A percentile compares a stretch with the other conserved stretches of the same genome.
These are phyloP conservation scores for Xerocomus spinulosus DNA, from an alignment of 768 basidiomycete species.

Conservation along the genomic window DNA sequence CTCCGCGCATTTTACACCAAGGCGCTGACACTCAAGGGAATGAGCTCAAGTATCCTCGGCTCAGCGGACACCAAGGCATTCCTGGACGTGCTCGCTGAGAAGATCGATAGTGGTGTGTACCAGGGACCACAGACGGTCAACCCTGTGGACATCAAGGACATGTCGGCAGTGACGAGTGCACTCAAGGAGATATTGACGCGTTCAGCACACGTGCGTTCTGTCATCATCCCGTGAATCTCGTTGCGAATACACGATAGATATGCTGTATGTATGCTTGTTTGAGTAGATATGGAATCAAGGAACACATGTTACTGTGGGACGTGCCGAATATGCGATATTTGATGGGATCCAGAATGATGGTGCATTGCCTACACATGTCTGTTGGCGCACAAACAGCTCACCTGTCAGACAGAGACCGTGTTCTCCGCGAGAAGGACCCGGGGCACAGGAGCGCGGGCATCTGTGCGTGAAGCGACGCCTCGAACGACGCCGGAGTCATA, in stretches of 20 bases:
- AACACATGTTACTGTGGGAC: too few relatives aligned
- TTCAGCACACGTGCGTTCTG: conserved; percentile 27
- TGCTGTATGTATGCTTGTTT: background rate
- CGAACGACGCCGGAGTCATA: too few relatives aligned
- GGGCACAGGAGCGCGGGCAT: background rate
- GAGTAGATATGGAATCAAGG: too few relatives aligned
- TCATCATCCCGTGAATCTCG: conserved; percentile 21
- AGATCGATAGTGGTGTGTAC: conserved; percentile 28
- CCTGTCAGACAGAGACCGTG: too few relatives aligned
- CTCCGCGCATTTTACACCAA: conserved; percentile 33
- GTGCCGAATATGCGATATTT: too few relatives aligned
- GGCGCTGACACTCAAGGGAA: conserved; percentile 29
- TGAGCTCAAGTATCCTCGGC: conserved; percentile 26
- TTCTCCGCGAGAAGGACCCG: background rate
- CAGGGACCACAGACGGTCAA: conserved; percentile 26
- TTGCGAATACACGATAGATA: background rate
- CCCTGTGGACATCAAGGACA: conserved; percentile 19
- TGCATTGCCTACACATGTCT: background rate
- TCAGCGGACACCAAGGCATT: conserved; percentile 24
- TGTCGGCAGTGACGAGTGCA: conserved; percentile 15
- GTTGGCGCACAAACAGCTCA: background rate
- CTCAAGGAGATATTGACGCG: conserved; percentile 24
- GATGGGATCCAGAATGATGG: too few relatives aligned
- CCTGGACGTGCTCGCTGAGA: conserved; percentile 25
- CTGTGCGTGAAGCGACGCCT: too few relatives aligned